Evolutionary conservation across 352 stramenopile genomes (phyloP).

Genomic region (Pythium guiyangense): DNA sequence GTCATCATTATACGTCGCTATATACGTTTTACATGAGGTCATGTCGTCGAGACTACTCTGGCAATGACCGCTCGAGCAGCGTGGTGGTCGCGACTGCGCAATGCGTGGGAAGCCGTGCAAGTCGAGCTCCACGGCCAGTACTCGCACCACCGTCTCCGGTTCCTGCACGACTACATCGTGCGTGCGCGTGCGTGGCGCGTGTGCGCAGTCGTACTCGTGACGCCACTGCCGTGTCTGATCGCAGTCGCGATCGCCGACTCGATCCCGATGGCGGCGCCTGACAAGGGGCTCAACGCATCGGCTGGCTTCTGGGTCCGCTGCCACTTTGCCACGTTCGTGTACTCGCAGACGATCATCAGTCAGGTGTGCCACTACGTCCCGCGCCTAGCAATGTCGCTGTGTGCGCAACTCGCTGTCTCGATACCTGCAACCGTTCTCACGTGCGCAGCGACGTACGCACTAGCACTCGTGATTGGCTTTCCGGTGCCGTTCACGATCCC

Average conservation of each 20-base stretch:
- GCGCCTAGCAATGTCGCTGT: constrained; percentile 15
- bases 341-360: not conserved
- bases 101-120: constrained; percentile 26
- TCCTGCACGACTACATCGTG: not conserved
- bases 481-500: constrained; percentile 40
- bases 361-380: constrained; percentile 9
- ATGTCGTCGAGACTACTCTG: not conserved
- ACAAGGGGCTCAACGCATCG: not conserved
- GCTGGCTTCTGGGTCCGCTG: constrained; percentile 3
- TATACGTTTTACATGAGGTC: not conserved
- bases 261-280: constrained; percentile 4
- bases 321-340: constrained; percentile 1
- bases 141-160: constrained; percentile 9
- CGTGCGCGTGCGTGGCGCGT: not conserved
- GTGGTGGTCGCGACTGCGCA: not conserved
- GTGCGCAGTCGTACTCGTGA: not conserved
- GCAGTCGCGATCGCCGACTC: constrained; percentile 4
- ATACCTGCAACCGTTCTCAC: not conserved
- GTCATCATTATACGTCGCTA: too few species aligned
- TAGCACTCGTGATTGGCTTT: constrained; percentile 24
- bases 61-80: not conserved
- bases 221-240: constrained; percentile 2
- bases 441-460: constrained; percentile 3
- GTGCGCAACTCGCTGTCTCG: not conserved
- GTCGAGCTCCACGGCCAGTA: constrained; percentile 37